Percentiles rank a stretch among this genome's conserved stretches.
phyloP scores from a whole-genome alignment of 345 rosid species.

The Citrus unshiu region DNA sequence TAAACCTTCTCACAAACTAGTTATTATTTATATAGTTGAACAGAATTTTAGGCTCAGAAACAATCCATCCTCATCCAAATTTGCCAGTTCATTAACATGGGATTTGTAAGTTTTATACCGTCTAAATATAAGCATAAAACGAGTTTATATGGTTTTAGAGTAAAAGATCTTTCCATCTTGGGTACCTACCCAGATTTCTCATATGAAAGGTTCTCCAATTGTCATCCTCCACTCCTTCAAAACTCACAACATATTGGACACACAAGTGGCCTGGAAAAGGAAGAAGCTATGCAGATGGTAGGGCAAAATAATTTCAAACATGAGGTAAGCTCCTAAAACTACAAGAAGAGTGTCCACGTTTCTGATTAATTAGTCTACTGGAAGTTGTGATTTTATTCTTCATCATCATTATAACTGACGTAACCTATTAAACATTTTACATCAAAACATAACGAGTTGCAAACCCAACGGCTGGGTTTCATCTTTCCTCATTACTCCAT shows the following conservation, averaged over 20 bases:
- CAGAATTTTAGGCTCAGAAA: neutral
- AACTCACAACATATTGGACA: neutral
- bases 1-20: neutral
- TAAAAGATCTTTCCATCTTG: neutral
- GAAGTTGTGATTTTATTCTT: neutral
- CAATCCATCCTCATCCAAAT: neutral
- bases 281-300: neutral
- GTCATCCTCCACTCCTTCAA: neutral
- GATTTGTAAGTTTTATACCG: neutral
- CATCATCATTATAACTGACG: neutral
- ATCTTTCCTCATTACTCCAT: neutral
- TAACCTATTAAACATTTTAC: neutral
- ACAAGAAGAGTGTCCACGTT: neutral
- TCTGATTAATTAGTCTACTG: neutral
- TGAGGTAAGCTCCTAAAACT: neutral
- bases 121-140: neutral
- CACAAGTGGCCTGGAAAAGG: neutral
- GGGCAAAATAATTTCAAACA: neutral
- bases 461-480: neutral
- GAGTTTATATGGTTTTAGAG: neutral
- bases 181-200: neutral
- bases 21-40: neutral
- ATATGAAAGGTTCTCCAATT: neutral
- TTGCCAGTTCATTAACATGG: neutral
- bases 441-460: neutral